Base-by-base conservation (phyloP, 1,284 basidiomycete species). In the Cerioporus squamosus region DNA sequence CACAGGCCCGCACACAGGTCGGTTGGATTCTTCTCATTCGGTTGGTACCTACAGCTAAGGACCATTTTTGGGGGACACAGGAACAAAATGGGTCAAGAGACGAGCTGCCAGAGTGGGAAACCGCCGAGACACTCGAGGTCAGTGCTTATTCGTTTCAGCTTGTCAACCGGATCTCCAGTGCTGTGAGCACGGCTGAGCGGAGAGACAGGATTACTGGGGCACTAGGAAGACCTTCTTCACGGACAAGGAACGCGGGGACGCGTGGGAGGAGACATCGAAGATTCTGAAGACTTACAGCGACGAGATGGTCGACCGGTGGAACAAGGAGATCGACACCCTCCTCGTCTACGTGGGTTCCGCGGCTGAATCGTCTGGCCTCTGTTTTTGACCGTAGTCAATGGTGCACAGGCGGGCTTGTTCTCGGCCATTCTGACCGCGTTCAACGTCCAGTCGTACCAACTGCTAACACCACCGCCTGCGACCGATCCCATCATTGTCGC, bases 401-500 rank as follows among this genome's bases (percentile, higher is more conserved):
- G 4, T 12, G 17, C 5, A 57, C 5, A 57, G 55, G 55, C 50
- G 9, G 50, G 39, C 23, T 33, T 57, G 22, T 52, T 52, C 38
- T 57, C 55, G 1, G 49, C 49, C 14, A 29, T 57, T 18, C n/a
- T 57, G 24, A 47, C 55, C 9, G 49, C 49, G 2, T 51, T 57
- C 44, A 57, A 45, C n/a, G 55, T 52, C 44, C 40, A 49, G 17
- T 55, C 53, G 5, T 56, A 56, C 22, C n/a, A 17, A 15, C 48
- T 51, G 7, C 49, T 57, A 3, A 23, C 51, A 26, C 49, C 49
- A 2, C 29, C 29, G 29, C 29, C 29, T 14, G 22, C 15, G 8
- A 15, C 10, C 29, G 29, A 29, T 29, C 29, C 50, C n/a, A 12
- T 44, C 23, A 24, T 52, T 15, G 44, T 39, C 6, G 22, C 44